A percentile compares a stretch with the other conserved stretches of the same genome.
Evolutionary conservation across 1,139 yeast species (phyloP).

Genomic region (Kluyveromyces marxianus): DNA sequence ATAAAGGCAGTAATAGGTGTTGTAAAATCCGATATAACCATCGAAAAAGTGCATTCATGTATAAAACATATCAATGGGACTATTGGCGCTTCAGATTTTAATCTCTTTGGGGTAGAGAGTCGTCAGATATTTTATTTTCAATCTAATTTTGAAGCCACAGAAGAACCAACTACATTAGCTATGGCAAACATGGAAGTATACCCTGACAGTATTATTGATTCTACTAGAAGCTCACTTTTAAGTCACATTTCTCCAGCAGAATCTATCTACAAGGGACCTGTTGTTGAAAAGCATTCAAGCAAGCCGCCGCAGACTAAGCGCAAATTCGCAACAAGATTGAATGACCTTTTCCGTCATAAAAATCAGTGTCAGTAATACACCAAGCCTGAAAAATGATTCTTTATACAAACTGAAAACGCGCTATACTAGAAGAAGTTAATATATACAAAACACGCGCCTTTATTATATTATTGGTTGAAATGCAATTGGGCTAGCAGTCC

Average conservation of each 20-base stretch:
- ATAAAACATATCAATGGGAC: conserved; percentile 3
- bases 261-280: background rate
- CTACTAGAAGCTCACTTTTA: conserved; percentile 1
- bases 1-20: background rate
- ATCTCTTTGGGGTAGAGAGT: conserved; percentile 3
- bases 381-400: background rate
- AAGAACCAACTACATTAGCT: conserved; percentile 1
- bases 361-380: background rate
- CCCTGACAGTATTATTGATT: background rate
- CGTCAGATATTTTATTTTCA: conserved; percentile 2
- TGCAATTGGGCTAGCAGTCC: too few relatives aligned
- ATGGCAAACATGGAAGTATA: background rate
- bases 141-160: background rate
- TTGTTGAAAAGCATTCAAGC: background rate
- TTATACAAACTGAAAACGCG: background rate
- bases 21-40: background rate
- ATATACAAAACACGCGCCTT: too few relatives aligned
- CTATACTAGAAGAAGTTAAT: background rate
- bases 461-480: too few relatives aligned
- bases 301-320: background rate
- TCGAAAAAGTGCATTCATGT: background rate
- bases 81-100: conserved; percentile 3
- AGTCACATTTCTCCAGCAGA: background rate
- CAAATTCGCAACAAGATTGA: conserved; percentile 1
- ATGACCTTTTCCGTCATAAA: conserved; percentile 1